phyloP scores from a whole-genome alignment of 176 grass and related monocot genomes.

The Otatea glauca region DNA sequence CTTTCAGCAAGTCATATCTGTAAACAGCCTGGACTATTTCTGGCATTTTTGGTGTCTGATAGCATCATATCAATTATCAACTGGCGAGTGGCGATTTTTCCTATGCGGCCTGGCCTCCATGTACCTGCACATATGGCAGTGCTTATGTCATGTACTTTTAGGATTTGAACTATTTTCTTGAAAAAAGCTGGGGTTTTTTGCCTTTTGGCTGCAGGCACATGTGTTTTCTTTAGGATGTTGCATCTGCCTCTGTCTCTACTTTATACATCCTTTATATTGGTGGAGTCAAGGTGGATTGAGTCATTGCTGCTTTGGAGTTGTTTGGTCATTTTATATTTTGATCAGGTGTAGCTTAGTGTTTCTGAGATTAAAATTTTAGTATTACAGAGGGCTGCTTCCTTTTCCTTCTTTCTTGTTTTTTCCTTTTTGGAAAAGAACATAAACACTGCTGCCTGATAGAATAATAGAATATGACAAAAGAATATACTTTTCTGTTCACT shows the following conservation, averaged over 20 bases:
- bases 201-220: slow-evolving; percentile 1
- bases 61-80: neutral
- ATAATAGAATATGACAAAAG: slow-evolving; percentile 4
- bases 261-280: slow-evolving; percentile 27
- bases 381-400: neutral
- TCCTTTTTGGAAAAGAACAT: neutral
- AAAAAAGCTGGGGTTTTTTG: neutral
- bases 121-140: neutral
- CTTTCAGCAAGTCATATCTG: slow-evolving; percentile 17
- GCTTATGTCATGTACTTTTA: neutral
- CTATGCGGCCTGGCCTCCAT: slow-evolving; percentile 15
- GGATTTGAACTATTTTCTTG: neutral
- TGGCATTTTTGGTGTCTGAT: neutral
- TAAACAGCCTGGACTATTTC: slow-evolving; percentile 14
- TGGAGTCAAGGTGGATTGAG: slow-evolving; percentile 4
- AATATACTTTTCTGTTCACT: neutral
- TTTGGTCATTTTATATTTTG: slow-evolving; percentile 49
- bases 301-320: slow-evolving; percentile 12
- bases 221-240: slow-evolving; percentile 18
- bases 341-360: slow-evolving; percentile 16
- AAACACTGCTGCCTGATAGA: neutral
- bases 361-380: neutral
- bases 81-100: slow-evolving; percentile 8
- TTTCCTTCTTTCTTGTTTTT: neutral
- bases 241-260: slow-evolving; percentile 17